phyloP scores from a whole-genome alignment of 2,329 filamentous ascomycete genomes.

The Penicillium sp. region DNA sequence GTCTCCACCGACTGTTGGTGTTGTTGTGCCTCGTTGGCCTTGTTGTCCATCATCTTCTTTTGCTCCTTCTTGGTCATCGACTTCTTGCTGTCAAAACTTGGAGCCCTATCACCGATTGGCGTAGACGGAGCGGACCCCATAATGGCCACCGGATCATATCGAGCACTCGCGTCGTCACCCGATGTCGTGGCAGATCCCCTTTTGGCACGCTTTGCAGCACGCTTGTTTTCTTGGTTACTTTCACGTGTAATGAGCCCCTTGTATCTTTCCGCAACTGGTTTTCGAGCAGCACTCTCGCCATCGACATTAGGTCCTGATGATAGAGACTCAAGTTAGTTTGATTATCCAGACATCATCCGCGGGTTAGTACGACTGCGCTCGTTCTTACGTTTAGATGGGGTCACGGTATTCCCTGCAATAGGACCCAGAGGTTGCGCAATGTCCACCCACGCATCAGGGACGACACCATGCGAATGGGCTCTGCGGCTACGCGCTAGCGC shows the following conservation, averaged over 20 bases:
- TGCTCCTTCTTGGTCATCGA: constrained; percentile 81
- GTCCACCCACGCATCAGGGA: constrained; percentile 70
- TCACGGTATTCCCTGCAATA: constrained; percentile 34
- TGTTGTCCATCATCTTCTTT: constrained; percentile 66
- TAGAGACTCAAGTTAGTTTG: constrained; percentile 10
- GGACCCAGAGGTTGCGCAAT: constrained; percentile 48
- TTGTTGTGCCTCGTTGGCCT: constrained; percentile 68
- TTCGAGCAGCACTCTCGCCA: constrained; percentile 39
- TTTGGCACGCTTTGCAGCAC: constrained; percentile 61
- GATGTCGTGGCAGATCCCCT: constrained; percentile 52
- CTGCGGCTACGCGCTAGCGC: constrained; percentile 65
- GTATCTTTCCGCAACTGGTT: constrained; percentile 47
- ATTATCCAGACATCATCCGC: not conserved
- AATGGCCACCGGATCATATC: constrained; percentile 53
- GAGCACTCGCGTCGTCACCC: constrained; percentile 45
- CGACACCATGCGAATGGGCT: constrained; percentile 69
- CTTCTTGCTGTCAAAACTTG: constrained; percentile 56
- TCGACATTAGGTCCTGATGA: constrained; percentile 32
- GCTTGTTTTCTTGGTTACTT: constrained; percentile 65
- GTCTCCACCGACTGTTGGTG: constrained; percentile 80
- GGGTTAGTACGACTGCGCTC: not conserved
- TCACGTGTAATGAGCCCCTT: constrained; percentile 61
- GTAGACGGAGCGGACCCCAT: constrained; percentile 56
- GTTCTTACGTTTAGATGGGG: constrained; percentile 37
- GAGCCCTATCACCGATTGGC: constrained; percentile 44